Base-by-base conservation (phyloP, 164 flowering plant genomes). In the Vitis rupestris region DNA sequence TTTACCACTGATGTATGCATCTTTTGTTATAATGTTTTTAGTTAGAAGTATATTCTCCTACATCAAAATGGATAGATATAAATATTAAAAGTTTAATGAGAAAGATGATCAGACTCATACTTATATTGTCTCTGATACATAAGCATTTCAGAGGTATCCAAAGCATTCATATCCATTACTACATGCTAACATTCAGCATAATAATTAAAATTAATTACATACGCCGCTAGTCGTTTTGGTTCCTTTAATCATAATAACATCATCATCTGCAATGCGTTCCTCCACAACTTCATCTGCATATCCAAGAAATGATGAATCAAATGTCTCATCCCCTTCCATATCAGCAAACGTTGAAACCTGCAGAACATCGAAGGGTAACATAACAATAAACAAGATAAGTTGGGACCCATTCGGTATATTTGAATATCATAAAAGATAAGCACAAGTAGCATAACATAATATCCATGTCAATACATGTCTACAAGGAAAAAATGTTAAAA, bases 311-410 rank as follows among this genome's bases (percentile, higher is more conserved):
- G 98, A 91, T 3, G 97, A 66, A 76, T 93, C 99, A 86, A 88
- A 95, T 50, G 98, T 93, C 83, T 95, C 99, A 51, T 93, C 97
- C 57, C 99, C 99, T 80, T 95, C 99, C 97, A 90, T 90, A 64
- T 95, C 99, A 75, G 99, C 99, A 83, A 95, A 95, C 49, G 99
- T 95, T 72, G 97, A 87, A 64, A 95, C 88, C 99, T 95, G 78
- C 61, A 76, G 23, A 63, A 44, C 66, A 83, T 55, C 23, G 60
- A 49, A 49, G 2, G 13, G 37, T 31, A 14, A 64, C 11, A 37
- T 37, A 49, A 64, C 12, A 1, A 60, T 60, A 14, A 4, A 66
- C 31, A 66, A n/a, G 49, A 54, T 53, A 53, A 30, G 50, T 30
- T 53, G 59, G 47, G 50, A n/a, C n/a, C n/a, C n/a, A n/a, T n/a